Base-by-base conservation (phyloP, 169 alveolate genomes). In the Eimeria nieschulzi region DNA sequence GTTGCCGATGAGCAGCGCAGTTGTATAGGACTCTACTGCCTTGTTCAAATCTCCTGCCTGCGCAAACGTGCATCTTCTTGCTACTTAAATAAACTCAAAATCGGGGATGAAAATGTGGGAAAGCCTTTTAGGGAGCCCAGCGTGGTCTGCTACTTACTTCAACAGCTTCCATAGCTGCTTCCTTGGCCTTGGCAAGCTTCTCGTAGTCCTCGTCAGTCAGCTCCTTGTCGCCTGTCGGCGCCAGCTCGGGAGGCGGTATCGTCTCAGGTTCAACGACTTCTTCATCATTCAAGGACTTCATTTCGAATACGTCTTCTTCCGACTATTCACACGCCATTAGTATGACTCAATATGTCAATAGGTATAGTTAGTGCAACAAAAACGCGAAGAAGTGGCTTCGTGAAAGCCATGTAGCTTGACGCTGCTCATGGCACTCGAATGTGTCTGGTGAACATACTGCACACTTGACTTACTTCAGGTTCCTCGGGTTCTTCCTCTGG, bases 151-250 rank as follows among this genome's bases (percentile, higher is more conserved):
- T 17, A 5, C 86, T 64, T 26, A 85, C 95, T 61, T 92, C 95
- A 9, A 82, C 51, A 17, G 93, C 93, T 51, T 79, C 78, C 76
- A 63, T 13, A 0, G 97, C 97, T 56, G 93, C 95, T 51, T 79
- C 94, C 91, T 95, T 95, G 68, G 94, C 92, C 53, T 92, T 92
- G 85, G 94, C 84, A 21, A 95, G 90, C 70, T 94, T 93, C 53
- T 92, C 96, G 55, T 84, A 73, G 51, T 72, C 90, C 53, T 94
- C 96, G 1, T 95, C 97, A 8, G 97, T 87, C 5, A 94, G 91
- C 68, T 95, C 97, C 90, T 56, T 94, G 66, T 95, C 96, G 56
- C 84, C 93, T 0, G 79, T 86, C 23, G 96, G 96, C 33, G 96
- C 96, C 55, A 94, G 94, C 5, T 95, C 93, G 13, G 96, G 96